phyloP scores from a whole-genome alignment of 768 basidiomycete species.

The Chiua virens region DNA sequence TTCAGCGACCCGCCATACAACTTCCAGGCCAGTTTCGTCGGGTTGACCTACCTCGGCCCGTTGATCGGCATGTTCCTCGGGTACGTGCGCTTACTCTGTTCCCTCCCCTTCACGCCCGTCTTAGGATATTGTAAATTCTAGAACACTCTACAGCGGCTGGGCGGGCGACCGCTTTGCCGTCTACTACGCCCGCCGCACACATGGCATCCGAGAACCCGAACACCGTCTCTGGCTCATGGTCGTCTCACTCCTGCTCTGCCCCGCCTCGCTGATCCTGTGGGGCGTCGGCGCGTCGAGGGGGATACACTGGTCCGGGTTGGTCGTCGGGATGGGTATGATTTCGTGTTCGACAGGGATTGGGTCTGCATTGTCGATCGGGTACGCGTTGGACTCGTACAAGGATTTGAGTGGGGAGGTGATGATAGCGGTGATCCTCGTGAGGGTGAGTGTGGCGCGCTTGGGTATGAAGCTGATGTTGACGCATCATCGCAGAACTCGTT shows the following conservation, averaged over 20 bases:
- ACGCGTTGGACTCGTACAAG: slow-evolving; percentile 21
- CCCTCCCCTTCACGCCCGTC: too few species aligned
- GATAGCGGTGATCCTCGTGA: slow-evolving; percentile 22
- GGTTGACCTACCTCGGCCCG: slow-evolving; percentile 20
- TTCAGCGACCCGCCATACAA: slow-evolving; percentile 21
- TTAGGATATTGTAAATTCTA: not conserved
- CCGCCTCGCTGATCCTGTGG: slow-evolving; percentile 20
- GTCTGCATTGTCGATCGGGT: slow-evolving; percentile 17
- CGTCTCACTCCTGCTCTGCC: slow-evolving; percentile 16
- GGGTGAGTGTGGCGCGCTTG: slow-evolving; percentile 4
- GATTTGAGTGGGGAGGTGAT: slow-evolving; percentile 20
- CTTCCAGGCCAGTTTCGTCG: slow-evolving; percentile 22
- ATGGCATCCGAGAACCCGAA: slow-evolving; percentile 20
- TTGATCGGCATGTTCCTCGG: slow-evolving; percentile 21
- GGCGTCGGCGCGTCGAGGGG: slow-evolving; percentile 19
- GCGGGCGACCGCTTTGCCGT: slow-evolving; percentile 22
- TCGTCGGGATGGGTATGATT: slow-evolving; percentile 22
- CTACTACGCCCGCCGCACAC: slow-evolving; percentile 14
- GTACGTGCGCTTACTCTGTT: not conserved
- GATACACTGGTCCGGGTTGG: slow-evolving; percentile 14
- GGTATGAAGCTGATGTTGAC: not conserved
- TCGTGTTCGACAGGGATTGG: slow-evolving; percentile 22
- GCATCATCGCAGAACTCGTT: slow-evolving; percentile 9
- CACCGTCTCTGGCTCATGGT: slow-evolving; percentile 27
- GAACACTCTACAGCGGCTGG: slow-evolving; percentile 20